Evolutionary conservation across 768 basidiomycete genomes (phyloP).

Genomic region (Lactarius hatsudake): DNA sequence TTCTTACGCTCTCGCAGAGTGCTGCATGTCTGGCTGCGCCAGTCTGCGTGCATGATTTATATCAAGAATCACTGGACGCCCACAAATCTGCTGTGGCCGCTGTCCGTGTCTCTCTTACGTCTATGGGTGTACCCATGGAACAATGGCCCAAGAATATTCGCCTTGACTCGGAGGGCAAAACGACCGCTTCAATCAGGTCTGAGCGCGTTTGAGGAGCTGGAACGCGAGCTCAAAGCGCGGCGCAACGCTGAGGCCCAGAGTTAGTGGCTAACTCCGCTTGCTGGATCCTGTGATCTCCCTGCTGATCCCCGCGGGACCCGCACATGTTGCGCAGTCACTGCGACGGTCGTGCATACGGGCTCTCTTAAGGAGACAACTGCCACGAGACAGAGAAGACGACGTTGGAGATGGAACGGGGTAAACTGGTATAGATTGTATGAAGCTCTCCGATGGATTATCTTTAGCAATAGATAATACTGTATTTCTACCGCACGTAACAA

Average conservation of each 20-base stretch:
- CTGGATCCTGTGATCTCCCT: conserved; percentile 17
- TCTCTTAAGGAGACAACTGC: neutral
- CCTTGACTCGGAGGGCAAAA: conserved; percentile 24
- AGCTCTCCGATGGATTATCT: conserved; percentile 49
- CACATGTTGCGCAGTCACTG: neutral
- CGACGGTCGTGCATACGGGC: neutral
- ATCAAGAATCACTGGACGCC: conserved; percentile 65
- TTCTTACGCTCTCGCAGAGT: conserved; percentile 50
- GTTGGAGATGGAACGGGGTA: conserved; percentile 9
- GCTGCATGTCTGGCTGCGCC: conserved; percentile 94
- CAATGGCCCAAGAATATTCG: conserved; percentile 66
- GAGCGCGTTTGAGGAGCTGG: conserved; percentile 72
- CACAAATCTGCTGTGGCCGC: conserved; percentile 56
- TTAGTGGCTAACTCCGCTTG: conserved; percentile 13
- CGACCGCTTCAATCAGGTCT: conserved; percentile 40
- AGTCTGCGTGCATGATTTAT: conserved; percentile 89
- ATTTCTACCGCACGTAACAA: conserved; percentile 10
- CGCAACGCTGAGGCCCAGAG: conserved; percentile 31
- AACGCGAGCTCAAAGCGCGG: conserved; percentile 52
- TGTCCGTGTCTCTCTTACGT: conserved; percentile 50
- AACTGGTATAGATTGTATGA: conserved; percentile 38
- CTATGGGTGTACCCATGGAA: conserved; percentile 47
- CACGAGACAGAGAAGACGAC: neutral
- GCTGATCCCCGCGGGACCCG: conserved; percentile 9
- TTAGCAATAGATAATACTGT: conserved; percentile 37